phyloP scores from a whole-genome alignment of 495 filamentous ascomycete species.

The Rhypophila decipiens region DNA sequence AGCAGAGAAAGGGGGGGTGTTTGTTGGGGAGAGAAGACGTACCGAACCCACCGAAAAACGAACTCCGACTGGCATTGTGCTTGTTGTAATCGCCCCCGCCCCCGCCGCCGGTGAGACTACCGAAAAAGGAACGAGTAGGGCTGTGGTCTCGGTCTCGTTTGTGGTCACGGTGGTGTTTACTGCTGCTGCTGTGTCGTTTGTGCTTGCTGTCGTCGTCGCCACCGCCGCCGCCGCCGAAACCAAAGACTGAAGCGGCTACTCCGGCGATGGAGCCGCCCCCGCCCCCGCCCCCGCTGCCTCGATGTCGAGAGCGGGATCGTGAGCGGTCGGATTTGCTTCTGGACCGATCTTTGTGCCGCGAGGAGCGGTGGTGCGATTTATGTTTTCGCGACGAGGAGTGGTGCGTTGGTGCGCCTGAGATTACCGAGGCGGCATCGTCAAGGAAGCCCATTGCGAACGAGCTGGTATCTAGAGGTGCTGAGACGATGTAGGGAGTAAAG shows the following conservation, averaged over 20 bases:
- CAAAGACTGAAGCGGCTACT: slow-evolving; percentile 29
- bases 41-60: slow-evolving; percentile 41
- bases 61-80: slow-evolving; percentile 32
- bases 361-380: slow-evolving; percentile 18
- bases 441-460: slow-evolving; percentile 44
- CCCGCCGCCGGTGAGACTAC: background rate
- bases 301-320: slow-evolving; percentile 16
- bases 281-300: slow-evolving; percentile 11
- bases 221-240: slow-evolving; percentile 24
- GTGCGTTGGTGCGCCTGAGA: slow-evolving; percentile 29
- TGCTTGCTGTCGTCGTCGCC: slow-evolving; percentile 1
- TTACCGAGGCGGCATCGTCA: slow-evolving; percentile 35
- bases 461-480: too few species aligned
- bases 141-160: too few species aligned
- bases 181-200: background rate
- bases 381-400: slow-evolving; percentile 21
- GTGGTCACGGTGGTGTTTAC: slow-evolving; percentile 19
- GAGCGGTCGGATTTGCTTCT: slow-evolving; percentile 27
- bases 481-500: too few species aligned
- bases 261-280: slow-evolving; percentile 14
- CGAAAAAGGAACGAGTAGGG: background rate
- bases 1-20: slow-evolving; percentile 53
- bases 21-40: slow-evolving; percentile 47
- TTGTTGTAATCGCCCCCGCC: background rate
- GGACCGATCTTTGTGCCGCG: slow-evolving; percentile 13